Evolutionary conservation across 768 basidiomycete species (phyloP).

Genomic region (Gymnopilus junonius): DNA sequence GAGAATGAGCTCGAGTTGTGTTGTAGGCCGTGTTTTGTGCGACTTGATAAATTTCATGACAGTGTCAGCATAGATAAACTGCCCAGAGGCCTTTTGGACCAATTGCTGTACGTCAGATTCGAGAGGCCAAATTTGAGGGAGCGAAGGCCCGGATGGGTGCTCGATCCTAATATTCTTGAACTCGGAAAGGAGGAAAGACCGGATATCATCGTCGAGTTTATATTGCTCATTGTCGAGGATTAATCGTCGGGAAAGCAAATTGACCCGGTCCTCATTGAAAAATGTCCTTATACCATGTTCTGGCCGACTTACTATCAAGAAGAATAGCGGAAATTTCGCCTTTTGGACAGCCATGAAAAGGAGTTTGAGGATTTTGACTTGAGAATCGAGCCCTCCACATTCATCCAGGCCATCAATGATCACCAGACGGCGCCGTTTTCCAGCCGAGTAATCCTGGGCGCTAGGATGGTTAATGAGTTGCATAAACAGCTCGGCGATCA

Average conservation of each 20-base stretch:
- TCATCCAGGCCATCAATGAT: constrained; percentile 1
- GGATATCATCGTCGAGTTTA: not conserved
- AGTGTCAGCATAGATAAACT: constrained; percentile 6
- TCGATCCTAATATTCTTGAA: not conserved
- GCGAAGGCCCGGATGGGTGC: not conserved
- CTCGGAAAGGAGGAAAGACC: not conserved
- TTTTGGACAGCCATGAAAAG: not conserved
- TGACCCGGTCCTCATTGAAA: not conserved
- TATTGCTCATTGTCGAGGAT: constrained; percentile 1
- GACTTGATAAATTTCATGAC: constrained; percentile 6
- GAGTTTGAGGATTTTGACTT: not conserved
- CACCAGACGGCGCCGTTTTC: not conserved
- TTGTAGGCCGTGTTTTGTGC: not conserved
- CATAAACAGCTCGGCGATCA: not conserved
- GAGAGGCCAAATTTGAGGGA: not conserved
- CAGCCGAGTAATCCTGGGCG: not conserved
- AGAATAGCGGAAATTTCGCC: not conserved
- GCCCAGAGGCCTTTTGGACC: constrained; percentile 1
- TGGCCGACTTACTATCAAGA: constrained; percentile 1
- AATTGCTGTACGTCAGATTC: not conserved
- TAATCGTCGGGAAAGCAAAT: not conserved
- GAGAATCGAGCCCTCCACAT: not conserved
- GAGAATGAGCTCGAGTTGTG: not conserved
- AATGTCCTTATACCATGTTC: not conserved
- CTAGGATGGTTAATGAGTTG: not conserved